phyloP scores from a whole-genome alignment of 345 rosid genomes.

The Arabidopsis suecica region DNA sequence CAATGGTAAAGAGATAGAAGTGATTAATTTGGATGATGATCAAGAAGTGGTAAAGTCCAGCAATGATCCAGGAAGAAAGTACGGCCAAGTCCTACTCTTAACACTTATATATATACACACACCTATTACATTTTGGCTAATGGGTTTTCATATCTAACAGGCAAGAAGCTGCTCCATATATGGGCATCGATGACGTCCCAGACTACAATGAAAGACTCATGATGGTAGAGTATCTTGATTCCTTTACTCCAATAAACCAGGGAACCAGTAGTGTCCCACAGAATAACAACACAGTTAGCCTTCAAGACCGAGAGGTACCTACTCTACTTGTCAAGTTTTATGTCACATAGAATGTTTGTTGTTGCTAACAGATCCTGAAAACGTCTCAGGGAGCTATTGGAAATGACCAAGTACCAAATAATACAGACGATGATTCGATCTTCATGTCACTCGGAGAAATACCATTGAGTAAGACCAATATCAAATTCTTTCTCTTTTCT shows the following conservation, averaged over 20 bases:
- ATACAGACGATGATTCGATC: conserved; percentile 80
- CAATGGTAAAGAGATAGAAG: conserved; percentile 75
- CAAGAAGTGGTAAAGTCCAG: conserved; percentile 59
- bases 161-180: conserved; percentile 60
- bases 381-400: conserved; percentile 43
- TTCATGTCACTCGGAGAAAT: conserved; percentile 98
- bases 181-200: conserved; percentile 61
- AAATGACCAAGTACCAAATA: conserved; percentile 37
- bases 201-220: conserved; percentile 79
- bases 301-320: conserved; percentile 76
- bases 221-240: conserved; percentile 75
- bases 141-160: conserved; percentile 50
- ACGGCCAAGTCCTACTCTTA: conserved; percentile 36
- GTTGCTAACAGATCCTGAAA: conserved; percentile 16
- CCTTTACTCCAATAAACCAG: conserved; percentile 61
- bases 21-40: conserved; percentile 90
- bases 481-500: not conserved
- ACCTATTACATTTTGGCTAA: not conserved
- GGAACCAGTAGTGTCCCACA: conserved; percentile 47
- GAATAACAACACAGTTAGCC: conserved; percentile 54
- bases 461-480: conserved; percentile 73
- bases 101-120: not conserved
- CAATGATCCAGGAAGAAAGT: conserved; percentile 64
- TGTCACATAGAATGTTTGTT: conserved; percentile 1
- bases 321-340: conserved; percentile 18